Conservation (phyloP, 805 yeast genomes). For the Sugiyamaella floridensis region DNA sequence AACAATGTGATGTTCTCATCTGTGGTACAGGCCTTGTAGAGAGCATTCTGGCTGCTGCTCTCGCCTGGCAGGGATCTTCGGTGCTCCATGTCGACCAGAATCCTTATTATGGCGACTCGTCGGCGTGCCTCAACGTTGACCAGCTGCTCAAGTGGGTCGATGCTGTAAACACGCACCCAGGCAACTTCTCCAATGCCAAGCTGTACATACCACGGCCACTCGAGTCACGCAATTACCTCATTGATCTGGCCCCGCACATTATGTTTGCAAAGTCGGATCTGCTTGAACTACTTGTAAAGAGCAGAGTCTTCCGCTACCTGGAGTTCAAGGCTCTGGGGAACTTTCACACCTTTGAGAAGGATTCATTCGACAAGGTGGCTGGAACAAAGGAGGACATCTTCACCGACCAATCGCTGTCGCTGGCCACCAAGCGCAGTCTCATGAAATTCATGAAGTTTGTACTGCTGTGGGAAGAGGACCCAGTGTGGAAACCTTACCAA, state of each 20-base stretch:
- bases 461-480: slow-evolving; percentile 49
- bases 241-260: slow-evolving; percentile 81
- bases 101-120: slow-evolving; percentile 80
- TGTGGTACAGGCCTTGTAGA: slow-evolving; percentile 91
- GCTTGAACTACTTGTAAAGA: slow-evolving; percentile 66
- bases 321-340: slow-evolving; percentile 85
- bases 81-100: slow-evolving; percentile 86
- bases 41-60: slow-evolving; percentile 82
- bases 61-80: slow-evolving; percentile 97
- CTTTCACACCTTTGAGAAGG: slow-evolving; percentile 93
- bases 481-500: slow-evolving; percentile 48
- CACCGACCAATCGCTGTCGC: slow-evolving; percentile 72
- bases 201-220: slow-evolving; percentile 69
- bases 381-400: slow-evolving; percentile 89
- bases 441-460: slow-evolving; percentile 93
- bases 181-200: slow-evolving; percentile 60
- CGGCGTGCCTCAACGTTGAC: slow-evolving; percentile 80
- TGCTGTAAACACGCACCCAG: slow-evolving; percentile 44
- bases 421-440: slow-evolving; percentile 69
- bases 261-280: slow-evolving; percentile 89
- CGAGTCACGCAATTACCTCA: slow-evolving; percentile 68
- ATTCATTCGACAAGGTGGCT: slow-evolving; percentile 76
- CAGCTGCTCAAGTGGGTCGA: slow-evolving; percentile 80
- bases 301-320: slow-evolving; percentile 82
- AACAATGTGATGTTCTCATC: slow-evolving; percentile 78